Evolutionary conservation across 225 moss, liverwort and hornwort genomes (phyloP), one percentile per base, ranked within the genome.

Genomic region (Physcomitrellopsis africana): DNA sequence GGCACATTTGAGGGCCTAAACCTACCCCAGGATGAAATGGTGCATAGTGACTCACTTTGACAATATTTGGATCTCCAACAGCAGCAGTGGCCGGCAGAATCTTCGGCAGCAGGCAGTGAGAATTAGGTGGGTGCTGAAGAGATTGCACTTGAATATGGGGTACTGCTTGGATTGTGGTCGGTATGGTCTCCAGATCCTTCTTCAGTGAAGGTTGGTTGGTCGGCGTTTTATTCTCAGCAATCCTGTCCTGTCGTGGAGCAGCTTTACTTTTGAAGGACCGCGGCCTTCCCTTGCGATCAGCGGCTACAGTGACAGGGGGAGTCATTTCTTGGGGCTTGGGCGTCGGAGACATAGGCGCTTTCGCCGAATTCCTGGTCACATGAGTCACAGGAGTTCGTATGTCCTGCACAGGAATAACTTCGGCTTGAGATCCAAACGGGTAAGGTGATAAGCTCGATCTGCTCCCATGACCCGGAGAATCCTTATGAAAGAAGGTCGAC

Each of bases 171-270:
- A 70, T 78, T 17, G 69, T 41, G 0, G 70, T 74, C 20, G 81
- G 66, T 3, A 47, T 69, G 16, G 81, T 72, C 10, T 81, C 65
- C 60, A 69, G 37, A 19, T 67, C 68, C 23, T 73, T 67, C n/a
- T n/a, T 60, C 16, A 11, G 13, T 4, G 62, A 17, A 22, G 63
- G 24, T 60, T 26, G 27, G 23, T 16, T 0, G 6, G 19, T 56
- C 24, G 65, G 61, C 72, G 27, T 52, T 76, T 54, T 37, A 47
- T 29, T 43, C 51, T 46, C 81, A n/a, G 52, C 63, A 0, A 29
- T 19, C 51, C 9, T 37, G 5, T 42, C 65, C 24, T 67, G 29
- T n/a, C 11, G 15, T 17, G 44, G 32, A 37, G 32, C 18, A 12
- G 19, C 47, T 23, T 15, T 43, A 2, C 17, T 58, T 29, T 60